Conservation (phyloP, 2,329 filamentous ascomycete species). For the Xylaria sp. region DNA sequence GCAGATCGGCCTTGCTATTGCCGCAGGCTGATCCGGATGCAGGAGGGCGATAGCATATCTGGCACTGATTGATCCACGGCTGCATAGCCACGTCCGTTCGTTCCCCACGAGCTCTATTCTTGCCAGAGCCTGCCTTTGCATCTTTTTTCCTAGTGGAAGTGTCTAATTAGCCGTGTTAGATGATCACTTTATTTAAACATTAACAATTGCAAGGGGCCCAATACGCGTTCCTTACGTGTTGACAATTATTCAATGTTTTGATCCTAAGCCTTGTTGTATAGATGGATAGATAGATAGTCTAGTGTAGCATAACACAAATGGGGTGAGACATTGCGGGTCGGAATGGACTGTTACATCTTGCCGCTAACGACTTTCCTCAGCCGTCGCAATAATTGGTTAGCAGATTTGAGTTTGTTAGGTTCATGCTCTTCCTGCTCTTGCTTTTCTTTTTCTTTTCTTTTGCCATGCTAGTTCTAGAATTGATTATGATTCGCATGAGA, state of each 20-base stretch:
- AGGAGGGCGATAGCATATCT: conserved; percentile 30
- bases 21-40: conserved; percentile 31
- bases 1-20: conserved; percentile 30
- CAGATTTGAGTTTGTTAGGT: conserved; percentile 3
- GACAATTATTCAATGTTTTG: conserved; percentile 18
- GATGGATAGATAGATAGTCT: conserved; percentile 3
- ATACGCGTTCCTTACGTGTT: conserved; percentile 27
- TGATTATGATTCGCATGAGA: conserved; percentile 32
- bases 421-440: conserved; percentile 6
- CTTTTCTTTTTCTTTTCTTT: conserved; percentile 7
- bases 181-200: conserved; percentile 10
- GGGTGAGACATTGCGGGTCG: conserved; percentile 27
- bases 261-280: conserved; percentile 19
- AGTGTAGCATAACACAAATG: conserved; percentile 22
- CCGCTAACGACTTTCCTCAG: conserved; percentile 20
- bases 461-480: conserved; percentile 8
- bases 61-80: conserved; percentile 29
- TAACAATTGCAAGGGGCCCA: conserved; percentile 15
- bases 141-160: not conserved
- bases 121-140: conserved; percentile 17
- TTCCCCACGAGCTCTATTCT: conserved; percentile 25
- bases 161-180: conserved; percentile 23
- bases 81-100: conserved; percentile 36
- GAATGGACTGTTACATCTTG: conserved; percentile 23
- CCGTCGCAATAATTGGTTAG: conserved; percentile 16